Evolutionary conservation across 495 filamentous ascomycete genomes (phyloP), one percentile per base, ranked within the genome.

Genomic region (Margaritispora aquatica): DNA sequence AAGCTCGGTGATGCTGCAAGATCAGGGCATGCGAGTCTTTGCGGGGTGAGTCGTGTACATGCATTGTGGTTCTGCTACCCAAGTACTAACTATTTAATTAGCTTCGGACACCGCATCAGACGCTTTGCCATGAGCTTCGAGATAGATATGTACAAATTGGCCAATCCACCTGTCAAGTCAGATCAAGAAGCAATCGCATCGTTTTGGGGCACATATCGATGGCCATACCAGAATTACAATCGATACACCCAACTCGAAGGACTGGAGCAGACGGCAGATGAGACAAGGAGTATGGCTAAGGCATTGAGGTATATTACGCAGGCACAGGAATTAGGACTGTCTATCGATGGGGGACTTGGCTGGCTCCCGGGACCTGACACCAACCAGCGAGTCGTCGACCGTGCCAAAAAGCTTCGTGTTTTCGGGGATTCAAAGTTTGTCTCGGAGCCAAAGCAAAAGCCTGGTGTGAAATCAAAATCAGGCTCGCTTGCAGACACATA

Each of bases 61-160:
- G 4, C 24, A 1, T 3, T 3, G 15, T 21, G n/a, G n/a, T n/a
- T 5, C 29, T 2, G 1, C 17, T 17, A 41, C 21, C n/a, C 22
- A 13, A 17, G 19, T 13, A 27, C 26, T 36, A 36, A 34, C 31
- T 41, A 21, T 46, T 20, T 11, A 23, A 17, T 11, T 29, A 63
- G 74, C 26, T 82, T 80, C 61, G 81, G 78, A 13, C 64, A 66
- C 0, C 66, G 75, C 22, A 81, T 85, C 27, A 65, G 58, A 7
- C 74, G 71, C 48, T 79, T 82, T 60, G 82, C 75, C 1, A 74
- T 86, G 66, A 75, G 75, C 17, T 79, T 84, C 54, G 82, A 84
- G 47, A 71, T 84, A 2, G 73, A 76, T 34, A 74, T 79, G 56
- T 55, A 59, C 47, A 68, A 57, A 36, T 71, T 70, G 44, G 64